Evolutionary conservation across 441 rosid genomes (phyloP).

Genomic region (Gossypium trilobum): DNA sequence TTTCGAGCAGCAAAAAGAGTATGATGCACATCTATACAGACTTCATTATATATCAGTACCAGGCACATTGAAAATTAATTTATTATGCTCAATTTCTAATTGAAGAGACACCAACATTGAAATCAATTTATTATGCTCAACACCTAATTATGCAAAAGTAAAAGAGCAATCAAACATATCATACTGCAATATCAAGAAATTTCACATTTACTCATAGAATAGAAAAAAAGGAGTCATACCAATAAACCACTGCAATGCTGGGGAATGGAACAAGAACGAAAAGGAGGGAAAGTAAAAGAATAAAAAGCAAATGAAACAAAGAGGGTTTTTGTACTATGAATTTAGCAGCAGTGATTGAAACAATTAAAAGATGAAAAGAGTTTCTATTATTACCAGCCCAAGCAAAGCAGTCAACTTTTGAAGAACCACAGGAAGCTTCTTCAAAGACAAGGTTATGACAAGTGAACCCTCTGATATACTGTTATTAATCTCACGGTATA

Average conservation of each 20-base stretch:
- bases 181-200: background rate
- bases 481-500: constrained; percentile 70
- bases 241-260: background rate
- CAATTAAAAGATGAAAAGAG: background rate
- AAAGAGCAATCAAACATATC: background rate
- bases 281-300: background rate
- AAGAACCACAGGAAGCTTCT: constrained; percentile 74
- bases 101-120: background rate
- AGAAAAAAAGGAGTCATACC: background rate
- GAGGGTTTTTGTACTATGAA: background rate
- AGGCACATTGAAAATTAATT: constrained; percentile 1
- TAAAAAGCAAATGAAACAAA: background rate
- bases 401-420: constrained; percentile 85
- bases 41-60: background rate
- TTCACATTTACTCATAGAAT: background rate
- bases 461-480: constrained; percentile 64
- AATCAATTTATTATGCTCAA: background rate
- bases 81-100: background rate
- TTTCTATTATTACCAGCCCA: constrained; percentile 69
- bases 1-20: background rate
- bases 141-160: background rate
- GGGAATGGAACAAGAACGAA: background rate
- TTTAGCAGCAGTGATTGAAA: constrained; percentile 7
- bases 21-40: background rate
- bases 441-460: constrained; percentile 59